These are phyloP conservation scores for Apodospora peruviana DNA, from an alignment of 495 filamentous ascomycete genomes.

Conservation along the genomic window DNA sequence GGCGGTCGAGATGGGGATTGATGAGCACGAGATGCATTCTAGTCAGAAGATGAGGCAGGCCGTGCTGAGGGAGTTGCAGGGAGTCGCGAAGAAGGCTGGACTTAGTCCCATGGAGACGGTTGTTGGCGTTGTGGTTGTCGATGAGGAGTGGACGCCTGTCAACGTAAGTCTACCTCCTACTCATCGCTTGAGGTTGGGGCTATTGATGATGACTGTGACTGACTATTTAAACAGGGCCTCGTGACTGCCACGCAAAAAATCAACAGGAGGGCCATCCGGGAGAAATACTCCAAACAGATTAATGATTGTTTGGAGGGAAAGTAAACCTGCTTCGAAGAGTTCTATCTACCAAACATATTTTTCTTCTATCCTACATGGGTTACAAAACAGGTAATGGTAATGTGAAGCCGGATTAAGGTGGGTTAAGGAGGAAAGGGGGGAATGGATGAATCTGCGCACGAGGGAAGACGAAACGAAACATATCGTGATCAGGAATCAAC, in stretches of 20 bases:
- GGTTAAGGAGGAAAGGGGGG: too few species aligned
- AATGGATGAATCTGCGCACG: too few species aligned
- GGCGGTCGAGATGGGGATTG: conserved; percentile 45
- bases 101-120: conserved; percentile 53
- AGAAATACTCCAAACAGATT: conserved; percentile 53
- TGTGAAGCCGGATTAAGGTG: too few species aligned
- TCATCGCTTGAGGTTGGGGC: neutral
- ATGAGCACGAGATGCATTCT: conserved; percentile 36
- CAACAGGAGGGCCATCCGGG: conserved; percentile 48
- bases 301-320: conserved; percentile 32
- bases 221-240: conserved; percentile 36
- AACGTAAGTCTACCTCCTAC: conserved; percentile 42
- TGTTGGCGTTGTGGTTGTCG: conserved; percentile 52
- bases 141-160: conserved; percentile 62
- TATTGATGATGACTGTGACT: neutral
- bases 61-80: conserved; percentile 52
- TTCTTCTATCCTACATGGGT: too few species aligned
- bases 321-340: conserved; percentile 6
- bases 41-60: conserved; percentile 42
- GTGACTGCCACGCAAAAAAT: conserved; percentile 60
- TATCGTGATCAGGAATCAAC: too few species aligned
- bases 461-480: too few species aligned
- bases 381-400: too few species aligned
- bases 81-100: conserved; percentile 44
- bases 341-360: too few species aligned